These are phyloP conservation scores for Pichia cephalocereana DNA, from an alignment of 805 yeast genomes.

Conservation along the genomic window DNA sequence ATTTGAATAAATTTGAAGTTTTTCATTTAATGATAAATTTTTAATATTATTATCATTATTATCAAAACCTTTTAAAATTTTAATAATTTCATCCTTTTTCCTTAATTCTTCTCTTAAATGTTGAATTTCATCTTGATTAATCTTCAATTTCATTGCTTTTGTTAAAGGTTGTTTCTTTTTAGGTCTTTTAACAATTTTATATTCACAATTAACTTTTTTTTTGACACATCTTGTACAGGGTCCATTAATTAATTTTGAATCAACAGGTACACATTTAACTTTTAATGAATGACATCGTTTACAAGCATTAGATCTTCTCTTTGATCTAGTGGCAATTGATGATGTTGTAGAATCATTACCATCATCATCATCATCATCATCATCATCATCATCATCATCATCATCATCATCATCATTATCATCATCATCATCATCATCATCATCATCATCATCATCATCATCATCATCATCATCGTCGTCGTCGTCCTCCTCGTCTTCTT, in stretches of 20 bases:
- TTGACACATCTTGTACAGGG: conserved; percentile 71
- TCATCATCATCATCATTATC: neutral
- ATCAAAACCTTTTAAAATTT: conserved; percentile 7
- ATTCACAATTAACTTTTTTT: conserved; percentile 54
- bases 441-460: too few species aligned
- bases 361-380: neutral
- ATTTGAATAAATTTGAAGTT: conserved; percentile 28
- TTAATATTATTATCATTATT: conserved; percentile 22
- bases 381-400: neutral
- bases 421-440: neutral
- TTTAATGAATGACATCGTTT: conserved; percentile 74
- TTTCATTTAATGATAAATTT: conserved; percentile 10
- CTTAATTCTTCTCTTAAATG: conserved; percentile 11
- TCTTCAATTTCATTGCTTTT: conserved; percentile 13
- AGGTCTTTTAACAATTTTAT: conserved; percentile 49
- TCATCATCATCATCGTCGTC: neutral
- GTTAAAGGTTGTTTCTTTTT: conserved; percentile 16
- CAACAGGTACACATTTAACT: conserved; percentile 75
- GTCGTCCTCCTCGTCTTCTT: neutral
- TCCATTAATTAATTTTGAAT: conserved; percentile 44
- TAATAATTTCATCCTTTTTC: conserved; percentile 7
- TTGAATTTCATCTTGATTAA: conserved; percentile 20
- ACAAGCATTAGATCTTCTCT: conserved; percentile 49
- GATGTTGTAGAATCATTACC: neutral
- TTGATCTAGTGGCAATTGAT: conserved; percentile 2